A percentile compares a stretch with the other conserved stretches of the same genome.
Conservation (phyloP, 192 early-diverging fungal species). For the Phlyctochytrium bullatum region DNA sequence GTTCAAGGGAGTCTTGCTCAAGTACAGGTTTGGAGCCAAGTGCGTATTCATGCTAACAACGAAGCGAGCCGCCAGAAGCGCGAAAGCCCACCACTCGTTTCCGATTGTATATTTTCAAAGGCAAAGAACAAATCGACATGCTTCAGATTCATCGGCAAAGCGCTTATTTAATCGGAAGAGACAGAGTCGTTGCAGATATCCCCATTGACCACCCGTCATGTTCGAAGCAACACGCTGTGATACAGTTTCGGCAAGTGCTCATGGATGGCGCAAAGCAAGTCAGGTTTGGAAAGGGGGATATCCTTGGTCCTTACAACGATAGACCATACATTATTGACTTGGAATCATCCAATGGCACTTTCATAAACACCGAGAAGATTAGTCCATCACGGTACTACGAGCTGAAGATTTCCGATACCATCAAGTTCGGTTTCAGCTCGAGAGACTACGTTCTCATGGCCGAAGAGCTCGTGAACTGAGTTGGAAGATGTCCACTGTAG, state of each 20-base stretch:
- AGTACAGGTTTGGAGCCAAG: conserved; percentile 30
- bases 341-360: conserved; percentile 87
- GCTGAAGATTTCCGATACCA: conserved; percentile 73
- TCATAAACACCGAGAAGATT: conserved; percentile 76
- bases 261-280: conserved; percentile 58
- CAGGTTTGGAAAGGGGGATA: not conserved
- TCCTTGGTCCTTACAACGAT: conserved; percentile 10
- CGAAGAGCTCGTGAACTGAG: conserved; percentile 43
- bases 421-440: conserved; percentile 88
- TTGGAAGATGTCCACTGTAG: too few species aligned
- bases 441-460: conserved; percentile 89
- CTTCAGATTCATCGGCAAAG: conserved; percentile 83
- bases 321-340: conserved; percentile 94
- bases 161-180: conserved; percentile 71
- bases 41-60: not conserved
- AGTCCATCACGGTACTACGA: conserved; percentile 80
- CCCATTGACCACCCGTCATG: conserved; percentile 94
- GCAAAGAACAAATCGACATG: conserved; percentile 81
- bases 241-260: not conserved
- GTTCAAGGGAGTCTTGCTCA: conserved; percentile 80
- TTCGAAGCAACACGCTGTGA: conserved; percentile 89
- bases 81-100: conserved; percentile 70
- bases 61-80: conserved; percentile 85
- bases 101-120: conserved; percentile 94
- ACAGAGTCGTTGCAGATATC: conserved; percentile 74